Conservation (phyloP, 2,329 filamentous ascomycete species). For the Malbranchea zuffiana region DNA sequence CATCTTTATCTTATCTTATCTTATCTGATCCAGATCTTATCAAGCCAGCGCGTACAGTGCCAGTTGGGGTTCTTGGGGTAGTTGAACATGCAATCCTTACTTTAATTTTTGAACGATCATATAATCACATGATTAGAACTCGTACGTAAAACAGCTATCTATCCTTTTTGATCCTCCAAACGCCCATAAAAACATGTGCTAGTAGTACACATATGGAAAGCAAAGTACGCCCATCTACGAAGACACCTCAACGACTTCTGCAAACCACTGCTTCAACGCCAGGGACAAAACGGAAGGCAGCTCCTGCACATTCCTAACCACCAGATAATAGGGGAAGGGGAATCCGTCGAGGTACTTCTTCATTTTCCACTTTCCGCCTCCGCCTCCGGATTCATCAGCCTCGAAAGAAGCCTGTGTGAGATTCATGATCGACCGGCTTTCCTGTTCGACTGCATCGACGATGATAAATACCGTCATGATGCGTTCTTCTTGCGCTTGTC, state of each 20-base stretch:
- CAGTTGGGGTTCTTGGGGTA: too few relatives aligned
- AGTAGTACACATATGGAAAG: too few relatives aligned
- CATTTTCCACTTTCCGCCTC: constrained; percentile 59
- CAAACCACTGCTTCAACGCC: constrained; percentile 91
- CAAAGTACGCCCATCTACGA: constrained; percentile 21
- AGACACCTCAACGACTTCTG: constrained; percentile 48
- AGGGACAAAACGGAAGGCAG: constrained; percentile 79
- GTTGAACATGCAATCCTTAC: too few relatives aligned
- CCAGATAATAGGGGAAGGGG: constrained; percentile 92
- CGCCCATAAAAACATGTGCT: too few relatives aligned
- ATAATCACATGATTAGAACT: too few relatives aligned
- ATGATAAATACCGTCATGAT: constrained; percentile 99
- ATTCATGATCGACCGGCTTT: constrained; percentile 57
- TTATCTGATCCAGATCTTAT: too few relatives aligned
- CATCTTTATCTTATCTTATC: too few relatives aligned
- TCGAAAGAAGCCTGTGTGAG: constrained; percentile 79
- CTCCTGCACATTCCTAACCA: constrained; percentile 85
- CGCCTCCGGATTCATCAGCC: constrained; percentile 49
- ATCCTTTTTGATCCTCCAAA: too few relatives aligned
- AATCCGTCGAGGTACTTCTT: constrained; percentile 90
- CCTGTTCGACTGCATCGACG: constrained; percentile 55
- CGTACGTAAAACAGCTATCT: too few relatives aligned
- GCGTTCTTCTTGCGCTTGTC: constrained; percentile 80
- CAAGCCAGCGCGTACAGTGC: too few relatives aligned
- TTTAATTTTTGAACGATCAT: too few relatives aligned